Percentiles rank a stretch among this genome's conserved stretches.
These are phyloP conservation scores for Suillus fuscotomentosus DNA, from an alignment of 768 basidiomycete genomes.

Conservation along the genomic window DNA sequence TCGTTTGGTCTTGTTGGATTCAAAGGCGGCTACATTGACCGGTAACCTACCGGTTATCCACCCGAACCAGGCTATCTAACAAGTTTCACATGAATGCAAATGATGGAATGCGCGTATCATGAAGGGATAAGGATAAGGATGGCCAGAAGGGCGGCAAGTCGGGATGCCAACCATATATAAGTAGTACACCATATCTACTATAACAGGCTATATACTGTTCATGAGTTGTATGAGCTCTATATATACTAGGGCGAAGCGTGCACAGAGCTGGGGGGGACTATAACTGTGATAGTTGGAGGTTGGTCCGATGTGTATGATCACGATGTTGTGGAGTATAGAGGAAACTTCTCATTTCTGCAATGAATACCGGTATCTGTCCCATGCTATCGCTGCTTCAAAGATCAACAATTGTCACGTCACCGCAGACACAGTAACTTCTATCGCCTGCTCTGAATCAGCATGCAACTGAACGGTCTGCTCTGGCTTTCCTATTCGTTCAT, in stretches of 20 bases:
- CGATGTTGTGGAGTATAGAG: background rate
- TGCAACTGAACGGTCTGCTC: background rate
- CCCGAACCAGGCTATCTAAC: background rate
- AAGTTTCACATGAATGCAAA: background rate
- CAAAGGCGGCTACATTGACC: constrained; percentile 6
- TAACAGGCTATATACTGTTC: background rate
- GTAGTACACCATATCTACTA: background rate
- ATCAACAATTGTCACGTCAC: background rate
- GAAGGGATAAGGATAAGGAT: background rate
- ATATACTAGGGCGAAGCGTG: background rate
- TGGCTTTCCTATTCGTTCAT: background rate
- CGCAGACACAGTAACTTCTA: no score
- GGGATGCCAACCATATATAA: background rate
- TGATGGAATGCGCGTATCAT: background rate
- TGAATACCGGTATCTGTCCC: background rate
- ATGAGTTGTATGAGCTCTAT: background rate
- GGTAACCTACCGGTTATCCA: background rate
- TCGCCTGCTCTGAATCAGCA: background rate
- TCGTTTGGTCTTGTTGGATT: constrained; percentile 18
- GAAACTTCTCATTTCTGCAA: background rate
- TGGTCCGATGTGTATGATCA: background rate
- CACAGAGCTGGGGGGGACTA: background rate
- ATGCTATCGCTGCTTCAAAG: background rate
- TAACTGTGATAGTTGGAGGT: background rate
- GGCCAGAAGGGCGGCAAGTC: background rate